Conservation (phyloP, 148 eudicot genomes). For the Limonium bicolor region DNA sequence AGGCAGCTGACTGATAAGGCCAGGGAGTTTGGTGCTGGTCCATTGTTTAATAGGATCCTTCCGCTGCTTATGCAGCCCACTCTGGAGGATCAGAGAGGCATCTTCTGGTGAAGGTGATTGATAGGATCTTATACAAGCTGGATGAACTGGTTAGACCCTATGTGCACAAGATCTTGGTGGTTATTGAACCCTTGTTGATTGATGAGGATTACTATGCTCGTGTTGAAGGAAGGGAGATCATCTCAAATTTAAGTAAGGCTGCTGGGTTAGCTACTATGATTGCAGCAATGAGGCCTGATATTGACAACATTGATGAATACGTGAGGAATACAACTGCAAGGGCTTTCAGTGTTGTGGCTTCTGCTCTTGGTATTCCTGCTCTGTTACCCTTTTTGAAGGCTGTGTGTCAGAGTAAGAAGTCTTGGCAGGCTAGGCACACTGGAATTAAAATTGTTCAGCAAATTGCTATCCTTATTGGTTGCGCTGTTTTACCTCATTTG, state of each 20-base stretch:
- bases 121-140: slow-evolving; percentile 79
- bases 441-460: slow-evolving; percentile 98
- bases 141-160: slow-evolving; percentile 93
- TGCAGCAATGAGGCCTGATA: slow-evolving; percentile 99
- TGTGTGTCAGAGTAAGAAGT: slow-evolving; percentile 97
- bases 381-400: slow-evolving; percentile 87
- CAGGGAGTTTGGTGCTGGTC: slow-evolving; percentile 91
- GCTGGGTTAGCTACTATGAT: slow-evolving; percentile 99
- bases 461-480: slow-evolving; percentile 89
- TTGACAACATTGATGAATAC: slow-evolving; percentile 92
- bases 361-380: slow-evolving; percentile 97
- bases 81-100: slow-evolving; percentile 89
- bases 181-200: slow-evolving; percentile 84
- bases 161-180: slow-evolving; percentile 92
- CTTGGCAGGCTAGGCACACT: slow-evolving; percentile 99
- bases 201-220: slow-evolving; percentile 98
- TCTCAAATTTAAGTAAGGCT: slow-evolving; percentile 93
- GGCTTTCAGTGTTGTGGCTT: slow-evolving; percentile 97
- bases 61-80: slow-evolving; percentile 98
- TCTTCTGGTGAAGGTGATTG: slow-evolving; percentile 91
- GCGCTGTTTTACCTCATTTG: slow-evolving; percentile 94
- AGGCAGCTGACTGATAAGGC: slow-evolving; percentile 95
- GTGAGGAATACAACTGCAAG: slow-evolving; percentile 98
- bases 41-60: slow-evolving; percentile 69
- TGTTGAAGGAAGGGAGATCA: slow-evolving; percentile 93